Evolutionary conservation across 2,329 filamentous ascomycete species (phyloP), one percentile per base, ranked within the genome.

Genomic region (Claviceps sp.): DNA sequence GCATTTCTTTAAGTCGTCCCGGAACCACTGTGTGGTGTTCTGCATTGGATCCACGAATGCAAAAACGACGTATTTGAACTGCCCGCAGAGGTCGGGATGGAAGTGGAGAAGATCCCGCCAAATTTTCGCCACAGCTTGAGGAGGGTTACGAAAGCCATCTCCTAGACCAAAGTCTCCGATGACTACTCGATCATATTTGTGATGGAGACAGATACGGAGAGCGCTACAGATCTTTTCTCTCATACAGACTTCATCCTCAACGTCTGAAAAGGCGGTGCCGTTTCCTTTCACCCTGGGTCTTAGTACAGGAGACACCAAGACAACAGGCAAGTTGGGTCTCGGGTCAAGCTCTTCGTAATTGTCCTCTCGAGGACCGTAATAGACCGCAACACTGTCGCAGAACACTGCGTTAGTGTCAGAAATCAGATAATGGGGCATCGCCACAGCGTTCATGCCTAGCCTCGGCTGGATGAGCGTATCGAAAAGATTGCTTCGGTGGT

Each of bases 251-350:
- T 77, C 78, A 67, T 89, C 86, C 60, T 82, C 74, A 3, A 73
- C 72, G 65, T 89, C 89, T 0, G 83, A 85, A 66, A 88, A 89
- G 56, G 78, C 79, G 55, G 72, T 73, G n/a, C 81, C 82, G 48
- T 74, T 72, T 54, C 81, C 78, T 59, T 82, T 82, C 41, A 88
- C 75, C 65, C 88, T 88, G 18, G 86, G 86, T 67, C 85, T 80
- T 24, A 83, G 77, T 7, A 84, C 80, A 9, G 86, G 84, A 22
- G 83, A 78, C 20, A 88, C 81, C 2, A 84, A 87, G 52, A 88
- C 78, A n/a, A 89, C 82, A 9, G 85, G 84, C 34, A 88, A 67
- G 46, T 77, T 72, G 58, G 68, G 68, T 77, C 76, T 85, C 47
- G 65, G 62, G 26, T 72, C 65, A 55, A 81, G 74, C 51, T 72